Evolutionary conservation across 495 filamentous ascomycete genomes (phyloP), one percentile per base, ranked within the genome.

Genomic region (Haplographium delicatum): DNA sequence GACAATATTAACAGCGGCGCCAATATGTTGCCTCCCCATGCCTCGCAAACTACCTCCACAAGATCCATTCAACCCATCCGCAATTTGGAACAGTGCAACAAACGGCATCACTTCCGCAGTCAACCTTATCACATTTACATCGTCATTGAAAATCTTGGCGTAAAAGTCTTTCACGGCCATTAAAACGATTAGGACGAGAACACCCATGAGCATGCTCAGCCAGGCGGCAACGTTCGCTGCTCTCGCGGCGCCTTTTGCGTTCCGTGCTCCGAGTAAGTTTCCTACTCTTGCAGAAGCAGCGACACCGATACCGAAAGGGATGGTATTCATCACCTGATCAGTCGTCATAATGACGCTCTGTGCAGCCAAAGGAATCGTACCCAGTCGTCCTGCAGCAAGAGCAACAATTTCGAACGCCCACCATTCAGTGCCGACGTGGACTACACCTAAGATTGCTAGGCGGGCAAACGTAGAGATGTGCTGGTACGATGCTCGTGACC

Each of bases 381-480:
- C 90, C 0, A 96, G 74, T 7, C 82, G 75, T 8, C 91, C 91
- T 3, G 91, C 91, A 2, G 84, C 89, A 0, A 96, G 72, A 1
- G 90, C 89, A n/a, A 95, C 89, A 48, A 96, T 95, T 67, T 95
- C 90, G 57, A 94, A 95, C 0, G 90, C 90, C 89, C 90, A 95
- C 90, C 90, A 95, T 67, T 96, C 89, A 0, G 88, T 94, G 6
- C 91, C 91, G 19, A 95, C 85, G 58, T 95, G 91, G n/a, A 95
- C 63, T 35, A 95, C 71, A 4, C 91, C 91, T 1, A 95, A 67
- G 27, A 83, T 58, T 5, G 90, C 87, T 5, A 96, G 78, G 6
- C 83, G 80, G 2, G 85, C 74, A 57, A 96, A 96, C 0, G 82
- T 84, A 25, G 80, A 66, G 16, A 85, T 69, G 59, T 89, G 85